A percentile compares a stretch with the other conserved stretches of the same genome.
Conservation (phyloP, 164 flowering plant genomes). For the Kingdonia uniflora region DNA sequence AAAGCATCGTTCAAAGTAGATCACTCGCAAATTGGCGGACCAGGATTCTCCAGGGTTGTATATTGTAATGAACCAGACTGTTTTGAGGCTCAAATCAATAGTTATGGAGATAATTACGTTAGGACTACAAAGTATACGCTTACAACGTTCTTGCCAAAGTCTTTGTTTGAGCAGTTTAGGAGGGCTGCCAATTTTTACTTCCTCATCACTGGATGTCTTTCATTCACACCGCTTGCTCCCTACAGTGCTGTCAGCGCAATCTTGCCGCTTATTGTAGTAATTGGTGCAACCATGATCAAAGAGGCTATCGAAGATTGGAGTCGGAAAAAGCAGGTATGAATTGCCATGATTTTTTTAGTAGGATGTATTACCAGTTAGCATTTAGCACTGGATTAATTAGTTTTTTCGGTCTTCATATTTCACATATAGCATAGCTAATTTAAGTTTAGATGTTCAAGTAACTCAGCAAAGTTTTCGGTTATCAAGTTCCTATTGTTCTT, state of each 20-base stretch:
- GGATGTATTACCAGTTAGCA: too few species aligned
- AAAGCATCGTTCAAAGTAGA: slow-evolving; percentile 41
- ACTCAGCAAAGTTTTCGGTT: too few species aligned
- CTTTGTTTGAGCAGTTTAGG: slow-evolving; percentile 82
- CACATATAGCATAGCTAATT: too few species aligned
- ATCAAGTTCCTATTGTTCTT: too few species aligned
- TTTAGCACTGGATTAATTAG: too few species aligned
- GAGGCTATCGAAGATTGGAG: slow-evolving; percentile 76
- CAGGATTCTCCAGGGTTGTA: slow-evolving; percentile 70
- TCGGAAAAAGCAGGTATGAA: slow-evolving; percentile 52
- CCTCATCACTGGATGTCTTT: slow-evolving; percentile 41
- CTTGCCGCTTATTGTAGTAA: slow-evolving; percentile 53
- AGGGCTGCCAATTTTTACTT: slow-evolving; percentile 74
- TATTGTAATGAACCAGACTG: slow-evolving; percentile 54
- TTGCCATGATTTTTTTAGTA: background rate
- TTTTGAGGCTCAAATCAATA: slow-evolving; percentile 27
- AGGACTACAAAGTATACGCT: slow-evolving; percentile 65
- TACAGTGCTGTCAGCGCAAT: slow-evolving; percentile 48
- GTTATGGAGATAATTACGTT: slow-evolving; percentile 52
- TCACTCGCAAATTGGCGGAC: slow-evolving; percentile 60
- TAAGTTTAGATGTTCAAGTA: too few species aligned
- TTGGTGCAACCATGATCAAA: slow-evolving; percentile 69
- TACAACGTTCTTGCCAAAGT: slow-evolving; percentile 62
- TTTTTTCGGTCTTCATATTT: too few species aligned
- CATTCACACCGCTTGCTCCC: slow-evolving; percentile 68